These are phyloP conservation scores for Ganoderma multipileum DNA, from an alignment of 1,284 basidiomycete species.

Conservation along the genomic window DNA sequence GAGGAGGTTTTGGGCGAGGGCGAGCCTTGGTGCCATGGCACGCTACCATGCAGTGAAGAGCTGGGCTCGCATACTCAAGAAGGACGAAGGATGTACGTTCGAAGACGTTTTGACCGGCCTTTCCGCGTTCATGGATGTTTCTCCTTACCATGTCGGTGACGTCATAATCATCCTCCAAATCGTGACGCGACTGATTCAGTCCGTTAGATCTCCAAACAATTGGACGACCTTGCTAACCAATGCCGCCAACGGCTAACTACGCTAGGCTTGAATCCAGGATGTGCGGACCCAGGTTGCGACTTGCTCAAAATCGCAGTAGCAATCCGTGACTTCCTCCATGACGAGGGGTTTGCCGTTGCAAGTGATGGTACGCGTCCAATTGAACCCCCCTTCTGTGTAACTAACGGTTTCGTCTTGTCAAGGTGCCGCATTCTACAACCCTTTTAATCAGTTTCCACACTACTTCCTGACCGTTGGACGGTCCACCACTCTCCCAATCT, in stretches of 20 bases:
- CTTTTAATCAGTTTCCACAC: conserved; percentile 66
- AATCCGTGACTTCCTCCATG: conserved; percentile 31
- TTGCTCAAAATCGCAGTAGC: conserved; percentile 26
- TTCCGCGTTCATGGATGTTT: conserved; percentile 62
- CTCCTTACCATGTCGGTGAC: conserved; percentile 49
- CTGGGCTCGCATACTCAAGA: conserved; percentile 45
- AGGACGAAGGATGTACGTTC: conserved; percentile 40
- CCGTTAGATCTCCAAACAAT: conserved; percentile 20
- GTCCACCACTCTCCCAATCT: conserved; percentile 62
- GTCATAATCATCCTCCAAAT: neutral
- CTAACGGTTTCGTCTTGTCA: neutral
- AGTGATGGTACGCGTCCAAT: conserved; percentile 5
- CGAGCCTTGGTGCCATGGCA: conserved; percentile 51
- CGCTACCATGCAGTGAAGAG: conserved; percentile 49
- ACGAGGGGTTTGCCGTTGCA: conserved; percentile 33
- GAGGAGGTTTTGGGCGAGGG: conserved; percentile 60
- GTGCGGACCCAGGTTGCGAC: conserved; percentile 28
- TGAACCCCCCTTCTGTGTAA: neutral
- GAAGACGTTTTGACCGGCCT: conserved; percentile 56
- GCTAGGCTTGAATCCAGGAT: conserved; percentile 21
- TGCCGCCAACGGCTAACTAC: conserved; percentile 42
- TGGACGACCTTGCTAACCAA: conserved; percentile 48
- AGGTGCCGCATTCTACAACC: conserved; percentile 42
- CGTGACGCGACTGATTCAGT: neutral
- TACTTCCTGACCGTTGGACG: conserved; percentile 53